Base-by-base conservation (phyloP, 768 basidiomycete genomes). In the Guyanaporus albipodus region DNA sequence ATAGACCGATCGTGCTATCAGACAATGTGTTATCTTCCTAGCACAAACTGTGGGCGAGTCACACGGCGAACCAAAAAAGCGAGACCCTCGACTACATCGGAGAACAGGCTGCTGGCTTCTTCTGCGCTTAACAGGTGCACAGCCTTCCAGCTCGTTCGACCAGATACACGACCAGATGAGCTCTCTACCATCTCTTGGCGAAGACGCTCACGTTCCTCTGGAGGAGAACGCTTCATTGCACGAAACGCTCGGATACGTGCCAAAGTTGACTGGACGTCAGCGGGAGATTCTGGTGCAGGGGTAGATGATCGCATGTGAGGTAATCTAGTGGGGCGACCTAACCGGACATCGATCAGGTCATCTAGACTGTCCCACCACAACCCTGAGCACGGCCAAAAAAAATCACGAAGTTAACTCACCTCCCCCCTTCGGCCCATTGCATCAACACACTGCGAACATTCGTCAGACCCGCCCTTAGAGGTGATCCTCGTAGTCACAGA, bases 341-440 rank as follows among this genome's bases (percentile, higher is more conserved):
- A 72, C 14, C 89, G 86, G 12, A 79, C 74, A 56, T 88, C 85
- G 51, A 93, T 91, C 67, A 90, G 83, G 63, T 91, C 89, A 55
- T 93, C 91, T 23, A 90, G 71, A 57, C 85, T 87, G 27, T 23
- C 11, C 22, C 50, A 26, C 29, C 19, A 18, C 23, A 19, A 28
- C 8, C 24, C 11, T 60, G 18, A 42, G 17, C 3, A 34, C 8
- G n/a, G 4, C 8, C 21, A 42, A 12, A 40, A 22, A 26, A 36
- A 39, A 37, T 21, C n/a, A 6, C 24, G 42, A 18, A 10, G 36
- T 15, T 4, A 3, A 52, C 56, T 12, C 44, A 76, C 78, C 79
- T 82, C 53, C 91, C 91, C 7, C 85, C 88, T 73, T 93, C 89
- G 0, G 91, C 91, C 87, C 87, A 93, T 70, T 92, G 88, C 91